Conservation (phyloP, 805 yeast species). For the Sungouiella thailandica region DNA sequence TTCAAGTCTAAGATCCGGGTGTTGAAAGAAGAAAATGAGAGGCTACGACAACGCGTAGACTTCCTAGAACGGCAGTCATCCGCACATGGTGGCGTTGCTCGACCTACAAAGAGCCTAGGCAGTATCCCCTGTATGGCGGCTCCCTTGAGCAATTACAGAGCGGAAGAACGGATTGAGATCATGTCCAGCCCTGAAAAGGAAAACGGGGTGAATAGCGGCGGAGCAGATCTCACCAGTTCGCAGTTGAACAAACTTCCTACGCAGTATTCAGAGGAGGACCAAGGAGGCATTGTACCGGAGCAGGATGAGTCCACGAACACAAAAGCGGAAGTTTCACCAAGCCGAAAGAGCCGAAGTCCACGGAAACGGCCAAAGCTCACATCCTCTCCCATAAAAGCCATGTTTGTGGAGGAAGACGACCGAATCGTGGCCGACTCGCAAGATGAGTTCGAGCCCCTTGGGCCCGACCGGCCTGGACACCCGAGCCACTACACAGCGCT, state of each 20-base stretch:
- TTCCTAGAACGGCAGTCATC: neutral
- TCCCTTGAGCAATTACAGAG: too few species aligned
- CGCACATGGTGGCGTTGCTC: slow-evolving; percentile 1
- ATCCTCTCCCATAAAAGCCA: slow-evolving; percentile 1
- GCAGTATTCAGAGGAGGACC: slow-evolving; percentile 13
- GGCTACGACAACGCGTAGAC: slow-evolving; percentile 2
- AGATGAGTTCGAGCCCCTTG: slow-evolving; percentile 16
- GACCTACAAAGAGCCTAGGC: slow-evolving; percentile 4
- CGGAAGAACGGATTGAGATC: slow-evolving; percentile 3
- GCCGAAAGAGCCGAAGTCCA: neutral
- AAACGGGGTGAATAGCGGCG: too few species aligned
- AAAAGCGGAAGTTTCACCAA: neutral
- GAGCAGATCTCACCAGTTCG: slow-evolving; percentile 13
- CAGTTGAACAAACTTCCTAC: slow-evolving; percentile 18
- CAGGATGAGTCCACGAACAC: neutral
- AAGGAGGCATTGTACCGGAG: neutral
- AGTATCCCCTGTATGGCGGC: slow-evolving; percentile 4
- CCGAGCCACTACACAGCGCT: slow-evolving; percentile 24
- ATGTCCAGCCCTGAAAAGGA: slow-evolving; percentile 14
- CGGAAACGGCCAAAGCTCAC: neutral
- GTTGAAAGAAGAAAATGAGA: slow-evolving; percentile 8
- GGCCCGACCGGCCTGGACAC: neutral
- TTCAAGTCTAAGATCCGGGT: slow-evolving; percentile 6
- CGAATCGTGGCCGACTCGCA: slow-evolving; percentile 15
- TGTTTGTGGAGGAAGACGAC: slow-evolving; percentile 1